Conservation (phyloP, 768 basidiomycete species). For the Amanita exitialis region DNA sequence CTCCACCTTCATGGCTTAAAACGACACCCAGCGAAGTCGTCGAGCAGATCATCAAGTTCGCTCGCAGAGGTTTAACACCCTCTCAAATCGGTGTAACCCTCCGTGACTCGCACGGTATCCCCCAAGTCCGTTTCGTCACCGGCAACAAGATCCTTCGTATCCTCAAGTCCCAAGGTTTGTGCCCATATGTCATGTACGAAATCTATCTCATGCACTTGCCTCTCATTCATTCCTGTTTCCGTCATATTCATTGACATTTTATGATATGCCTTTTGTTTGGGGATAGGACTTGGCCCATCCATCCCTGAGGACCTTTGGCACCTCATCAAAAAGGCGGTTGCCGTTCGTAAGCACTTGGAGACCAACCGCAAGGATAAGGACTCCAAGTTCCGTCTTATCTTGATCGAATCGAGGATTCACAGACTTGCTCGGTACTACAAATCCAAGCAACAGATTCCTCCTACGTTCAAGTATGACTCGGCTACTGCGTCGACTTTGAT, state of each 20-base stretch:
- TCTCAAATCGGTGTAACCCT: slow-evolving; percentile 98
- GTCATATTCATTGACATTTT: slow-evolving; percentile 11
- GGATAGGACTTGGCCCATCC: slow-evolving; percentile 88
- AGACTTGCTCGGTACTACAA: slow-evolving; percentile 97
- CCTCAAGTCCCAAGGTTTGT: slow-evolving; percentile 86
- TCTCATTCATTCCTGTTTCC: slow-evolving; percentile 10
- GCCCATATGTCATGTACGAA: background rate
- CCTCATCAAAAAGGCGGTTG: slow-evolving; percentile 99
- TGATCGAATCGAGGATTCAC: slow-evolving; percentile 99
- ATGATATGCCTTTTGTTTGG: slow-evolving; percentile 39
- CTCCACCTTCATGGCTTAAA: slow-evolving; percentile 96
- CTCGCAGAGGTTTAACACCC: slow-evolving; percentile 94
- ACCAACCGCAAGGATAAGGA: slow-evolving; percentile 99
- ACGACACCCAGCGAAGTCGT: slow-evolving; percentile 90
- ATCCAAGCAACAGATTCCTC: slow-evolving; percentile 94
- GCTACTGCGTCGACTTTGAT: slow-evolving; percentile 89
- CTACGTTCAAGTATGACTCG: slow-evolving; percentile 98
- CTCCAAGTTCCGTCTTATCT: slow-evolving; percentile 89
- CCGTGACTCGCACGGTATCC: slow-evolving; percentile 96
- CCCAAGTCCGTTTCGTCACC: slow-evolving; percentile 96
- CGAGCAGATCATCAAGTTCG: slow-evolving; percentile 95
- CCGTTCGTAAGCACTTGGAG: slow-evolving; percentile 98
- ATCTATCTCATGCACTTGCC: slow-evolving; percentile 18
- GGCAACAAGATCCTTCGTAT: slow-evolving; percentile 99
- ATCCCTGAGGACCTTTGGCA: slow-evolving; percentile 99